These are phyloP conservation scores for Flaveria linearis DNA, from an alignment of 129 eudicot species.

Conservation along the genomic window DNA sequence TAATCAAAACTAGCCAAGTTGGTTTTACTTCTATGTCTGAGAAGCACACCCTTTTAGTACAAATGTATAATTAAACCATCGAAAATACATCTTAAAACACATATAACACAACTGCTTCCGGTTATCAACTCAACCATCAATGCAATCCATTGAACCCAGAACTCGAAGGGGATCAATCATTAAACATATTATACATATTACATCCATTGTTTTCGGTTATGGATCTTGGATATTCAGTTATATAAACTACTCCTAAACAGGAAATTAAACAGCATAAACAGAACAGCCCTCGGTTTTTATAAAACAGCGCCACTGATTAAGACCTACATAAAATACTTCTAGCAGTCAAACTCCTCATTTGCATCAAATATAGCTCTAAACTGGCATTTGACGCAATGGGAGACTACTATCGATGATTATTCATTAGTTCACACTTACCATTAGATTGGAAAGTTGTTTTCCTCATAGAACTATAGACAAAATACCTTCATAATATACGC, in stretches of 20 bases:
- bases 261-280: neutral
- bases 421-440: neutral
- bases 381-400: conserved; percentile 8
- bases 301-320: neutral
- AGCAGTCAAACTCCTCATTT: conserved; percentile 25
- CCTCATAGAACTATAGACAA: conserved; percentile 19
- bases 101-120: conserved; percentile 11
- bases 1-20: neutral
- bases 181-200: neutral
- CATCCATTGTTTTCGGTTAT: neutral
- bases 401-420: conserved; percentile 4
- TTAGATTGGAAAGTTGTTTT: conserved; percentile 15
- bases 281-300: neutral
- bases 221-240: neutral
- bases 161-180: neutral
- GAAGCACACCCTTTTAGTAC: neutral
- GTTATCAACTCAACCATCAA: conserved; percentile 8
- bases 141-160: neutral
- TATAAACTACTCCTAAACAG: neutral
- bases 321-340: neutral
- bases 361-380: conserved; percentile 18
- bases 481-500: conserved; percentile 19
- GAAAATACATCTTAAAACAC: neutral
- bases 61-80: neutral
- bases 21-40: neutral